Evolutionary conservation across 2,329 filamentous ascomycete genomes (phyloP), one percentile per base, ranked within the genome.

Genomic region (Coniochaeta hoffmannii): DNA sequence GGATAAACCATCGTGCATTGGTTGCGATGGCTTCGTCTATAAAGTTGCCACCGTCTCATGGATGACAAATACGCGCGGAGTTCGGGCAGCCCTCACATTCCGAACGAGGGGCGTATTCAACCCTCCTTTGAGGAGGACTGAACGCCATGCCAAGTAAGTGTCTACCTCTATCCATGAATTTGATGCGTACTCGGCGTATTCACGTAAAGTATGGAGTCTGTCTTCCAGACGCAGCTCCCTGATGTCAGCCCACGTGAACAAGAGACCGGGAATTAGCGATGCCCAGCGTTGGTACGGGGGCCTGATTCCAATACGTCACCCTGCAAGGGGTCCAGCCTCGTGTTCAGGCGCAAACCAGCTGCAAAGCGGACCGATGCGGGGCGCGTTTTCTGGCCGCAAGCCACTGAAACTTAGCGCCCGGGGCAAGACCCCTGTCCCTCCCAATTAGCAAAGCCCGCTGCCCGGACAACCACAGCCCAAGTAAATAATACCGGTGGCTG

Each of bases 401-500:
- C 53, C 41, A 55, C 36, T 54, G 53, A 54, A 46, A 30, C 32
- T 15, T 34, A 50, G 44, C 44, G 28, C 44, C 24, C 28, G 30
- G n/a, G n/a, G 34, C 50, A n/a, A 15, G 50, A 53, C 53, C 53
- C 36, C 35, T 36, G 36, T 52, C 50, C 26, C 36, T 44, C 28
- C 52, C 52, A 54, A 46, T 32, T 22, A 54, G 52, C 36, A 26
- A 54, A 15, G 17, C 53, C 15, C 19, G 49, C 31, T 63, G 61
- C 53, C 63, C 56, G 60, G 63, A 53, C 63, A 65, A 65, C 63
- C 49, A 51, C n/a, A 14, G 55, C 38, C 55, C 55, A 59, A 61
- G 62, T 64, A 64, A 65, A 64, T 59, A 65, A 64, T 62, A 61
- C 53, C 58, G 62, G 62, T 65, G 63, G 62, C 62, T 64, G 60